phyloP scores from a whole-genome alignment of 768 basidiomycete species.

The Rhizopogon roseolus region DNA sequence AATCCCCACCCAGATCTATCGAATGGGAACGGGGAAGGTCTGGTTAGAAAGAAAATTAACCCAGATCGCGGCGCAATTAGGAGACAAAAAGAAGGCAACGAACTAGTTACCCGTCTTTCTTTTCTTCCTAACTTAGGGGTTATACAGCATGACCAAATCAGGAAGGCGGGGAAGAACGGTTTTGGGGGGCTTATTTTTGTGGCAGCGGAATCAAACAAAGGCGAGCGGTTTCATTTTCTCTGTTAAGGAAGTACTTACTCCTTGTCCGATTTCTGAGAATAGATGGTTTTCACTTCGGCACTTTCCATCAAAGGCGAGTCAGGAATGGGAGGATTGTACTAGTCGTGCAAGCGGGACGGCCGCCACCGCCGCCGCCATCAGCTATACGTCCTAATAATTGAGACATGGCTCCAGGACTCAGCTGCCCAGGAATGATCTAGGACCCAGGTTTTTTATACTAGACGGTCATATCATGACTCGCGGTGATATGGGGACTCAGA shows the following conservation, averaged over 20 bases:
- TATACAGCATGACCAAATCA: not conserved
- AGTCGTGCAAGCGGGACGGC: no score
- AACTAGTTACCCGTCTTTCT: not conserved
- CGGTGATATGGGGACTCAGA: constrained; percentile 29
- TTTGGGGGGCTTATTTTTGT: no score
- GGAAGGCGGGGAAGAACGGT: not conserved
- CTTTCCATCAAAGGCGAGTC: not conserved
- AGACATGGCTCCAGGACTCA: not conserved
- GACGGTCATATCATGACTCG: constrained; percentile 16
- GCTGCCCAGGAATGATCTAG: no score
- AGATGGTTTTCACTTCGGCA: not conserved
- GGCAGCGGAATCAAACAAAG: constrained; percentile 6
- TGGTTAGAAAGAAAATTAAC: not conserved
- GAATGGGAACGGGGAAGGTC: not conserved
- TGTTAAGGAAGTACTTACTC: not conserved
- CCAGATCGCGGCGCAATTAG: no score
- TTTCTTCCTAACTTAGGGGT: not conserved
- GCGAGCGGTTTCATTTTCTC: not conserved
- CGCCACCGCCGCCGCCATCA: no score
- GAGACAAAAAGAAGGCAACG: not conserved
- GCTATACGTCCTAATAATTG: not conserved
- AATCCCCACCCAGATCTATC: not conserved
- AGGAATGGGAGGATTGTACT: no score
- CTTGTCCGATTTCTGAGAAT: not conserved
- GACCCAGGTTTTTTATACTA: not conserved